Evolutionary conservation across 2,329 filamentous ascomycete genomes (phyloP).

Genomic region (Clarireedia paspali): DNA sequence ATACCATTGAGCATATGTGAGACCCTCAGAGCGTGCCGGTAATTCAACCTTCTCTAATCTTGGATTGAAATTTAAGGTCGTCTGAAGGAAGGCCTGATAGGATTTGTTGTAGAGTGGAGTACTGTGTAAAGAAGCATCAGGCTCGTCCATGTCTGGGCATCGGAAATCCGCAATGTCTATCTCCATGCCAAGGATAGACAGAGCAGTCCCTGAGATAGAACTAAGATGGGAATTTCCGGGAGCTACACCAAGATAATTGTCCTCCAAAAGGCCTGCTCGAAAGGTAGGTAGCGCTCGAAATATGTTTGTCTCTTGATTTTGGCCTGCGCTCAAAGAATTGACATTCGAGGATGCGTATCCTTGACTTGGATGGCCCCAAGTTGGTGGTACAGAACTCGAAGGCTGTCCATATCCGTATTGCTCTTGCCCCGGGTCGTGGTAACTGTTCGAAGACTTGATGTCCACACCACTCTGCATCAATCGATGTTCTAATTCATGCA

Average conservation of each 20-base stretch:
- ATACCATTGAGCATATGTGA: slow-evolving; percentile 67
- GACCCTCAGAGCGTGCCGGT: slow-evolving; percentile 56
- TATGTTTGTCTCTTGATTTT: slow-evolving; percentile 20
- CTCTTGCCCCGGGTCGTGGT: slow-evolving; percentile 10
- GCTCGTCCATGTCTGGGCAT: slow-evolving; percentile 58
- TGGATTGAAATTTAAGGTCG: slow-evolving; percentile 53
- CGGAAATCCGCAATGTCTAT: slow-evolving; percentile 72
- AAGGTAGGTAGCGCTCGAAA: slow-evolving; percentile 21
- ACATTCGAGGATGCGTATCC: slow-evolving; percentile 10
- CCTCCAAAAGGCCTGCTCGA: slow-evolving; percentile 36
- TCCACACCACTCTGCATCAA: slow-evolving; percentile 54
- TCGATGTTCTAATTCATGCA: slow-evolving; percentile 61
- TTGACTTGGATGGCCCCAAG: slow-evolving; percentile 14
- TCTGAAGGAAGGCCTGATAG: slow-evolving; percentile 60
- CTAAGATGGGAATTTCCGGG: slow-evolving; percentile 57
- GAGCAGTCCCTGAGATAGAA: slow-evolving; percentile 65
- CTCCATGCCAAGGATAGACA: slow-evolving; percentile 73
- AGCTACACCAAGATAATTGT: slow-evolving; percentile 57
- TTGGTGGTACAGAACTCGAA: slow-evolving; percentile 4
- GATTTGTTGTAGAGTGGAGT: slow-evolving; percentile 61
- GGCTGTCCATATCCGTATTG: slow-evolving; percentile 8
- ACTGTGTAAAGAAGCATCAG: slow-evolving; percentile 33
- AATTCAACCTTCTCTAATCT: slow-evolving; percentile 48
- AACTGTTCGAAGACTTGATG: slow-evolving; percentile 33
- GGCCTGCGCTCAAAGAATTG: neutral